These are phyloP conservation scores for Arachis stenosperma DNA, from an alignment of 306 rosid genomes.

Conservation along the genomic window DNA sequence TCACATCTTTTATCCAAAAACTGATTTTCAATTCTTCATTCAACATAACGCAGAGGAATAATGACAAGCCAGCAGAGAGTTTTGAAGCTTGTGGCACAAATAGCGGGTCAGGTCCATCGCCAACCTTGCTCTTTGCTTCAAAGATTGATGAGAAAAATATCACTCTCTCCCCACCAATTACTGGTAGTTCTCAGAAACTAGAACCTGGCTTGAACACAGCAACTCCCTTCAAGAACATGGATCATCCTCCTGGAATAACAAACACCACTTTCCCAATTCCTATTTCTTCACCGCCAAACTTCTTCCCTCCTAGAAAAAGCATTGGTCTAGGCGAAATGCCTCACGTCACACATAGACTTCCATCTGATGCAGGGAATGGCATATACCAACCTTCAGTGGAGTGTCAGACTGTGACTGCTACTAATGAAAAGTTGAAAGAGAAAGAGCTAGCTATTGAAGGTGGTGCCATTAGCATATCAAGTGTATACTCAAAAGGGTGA, in stretches of 20 bases:
- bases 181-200: constrained; percentile 54
- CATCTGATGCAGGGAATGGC: constrained; percentile 59
- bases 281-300: constrained; percentile 59
- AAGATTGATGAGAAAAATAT: constrained; percentile 64
- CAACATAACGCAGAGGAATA: constrained; percentile 68
- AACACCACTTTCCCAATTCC: constrained; percentile 61
- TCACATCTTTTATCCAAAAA: constrained; percentile 11
- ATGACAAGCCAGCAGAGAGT: constrained; percentile 63
- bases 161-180: constrained; percentile 51
- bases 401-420: constrained; percentile 49
- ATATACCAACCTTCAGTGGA: constrained; percentile 51
- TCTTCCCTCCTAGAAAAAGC: constrained; percentile 51
- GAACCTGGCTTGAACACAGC: constrained; percentile 66
- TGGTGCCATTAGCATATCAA: constrained; percentile 88
- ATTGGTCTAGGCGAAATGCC: constrained; percentile 50
- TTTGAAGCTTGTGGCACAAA: constrained; percentile 55
- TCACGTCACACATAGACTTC: constrained; percentile 54
- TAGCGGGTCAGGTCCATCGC: constrained; percentile 61
- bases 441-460: constrained; percentile 81
- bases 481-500: constrained; percentile 91
- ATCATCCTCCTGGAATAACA: constrained; percentile 57
- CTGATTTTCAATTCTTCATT: constrained; percentile 29
- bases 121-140: constrained; percentile 64
- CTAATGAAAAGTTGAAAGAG: constrained; percentile 75
- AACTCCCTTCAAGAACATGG: constrained; percentile 59